phyloP scores from a whole-genome alignment of 139 green algal species.

The Pseudopediastrum boryanum region DNA sequence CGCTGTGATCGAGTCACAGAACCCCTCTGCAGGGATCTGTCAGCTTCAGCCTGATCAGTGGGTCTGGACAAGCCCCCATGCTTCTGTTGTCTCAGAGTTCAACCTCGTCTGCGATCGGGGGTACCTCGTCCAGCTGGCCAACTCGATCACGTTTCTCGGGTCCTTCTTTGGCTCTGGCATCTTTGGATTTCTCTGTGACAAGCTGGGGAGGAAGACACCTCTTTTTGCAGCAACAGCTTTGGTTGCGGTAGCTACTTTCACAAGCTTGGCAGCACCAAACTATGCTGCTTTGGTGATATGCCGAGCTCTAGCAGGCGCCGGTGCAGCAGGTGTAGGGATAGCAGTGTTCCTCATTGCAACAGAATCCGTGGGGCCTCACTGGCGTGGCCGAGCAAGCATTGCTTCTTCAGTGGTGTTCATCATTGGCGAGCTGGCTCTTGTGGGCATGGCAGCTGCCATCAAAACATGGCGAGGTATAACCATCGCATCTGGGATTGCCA shows the following conservation, averaged over 20 bases:
- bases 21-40: conserved; percentile 2
- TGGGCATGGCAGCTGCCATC: background rate
- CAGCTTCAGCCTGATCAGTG: background rate
- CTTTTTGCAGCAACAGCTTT: conserved; percentile 2
- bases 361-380: conserved; percentile 1
- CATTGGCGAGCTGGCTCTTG: conserved; percentile 3
- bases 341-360: conserved; percentile 14
- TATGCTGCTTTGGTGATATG: background rate
- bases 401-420: background rate
- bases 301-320: background rate
- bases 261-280: background rate
- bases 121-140: background rate
- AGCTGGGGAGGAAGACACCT: background rate
- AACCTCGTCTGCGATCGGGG: background rate
- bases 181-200: conserved; percentile 10
- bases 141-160: background rate
- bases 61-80: background rate
- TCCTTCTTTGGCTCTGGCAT: conserved; percentile 7
- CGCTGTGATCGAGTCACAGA: background rate
- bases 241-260: background rate
- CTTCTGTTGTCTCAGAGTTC: background rate
- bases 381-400: background rate
- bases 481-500: background rate
- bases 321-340: conserved; percentile 3
- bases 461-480: background rate